phyloP scores from a whole-genome alignment of 2,329 filamentous ascomycete genomes.

The Davidsoniella australis region DNA sequence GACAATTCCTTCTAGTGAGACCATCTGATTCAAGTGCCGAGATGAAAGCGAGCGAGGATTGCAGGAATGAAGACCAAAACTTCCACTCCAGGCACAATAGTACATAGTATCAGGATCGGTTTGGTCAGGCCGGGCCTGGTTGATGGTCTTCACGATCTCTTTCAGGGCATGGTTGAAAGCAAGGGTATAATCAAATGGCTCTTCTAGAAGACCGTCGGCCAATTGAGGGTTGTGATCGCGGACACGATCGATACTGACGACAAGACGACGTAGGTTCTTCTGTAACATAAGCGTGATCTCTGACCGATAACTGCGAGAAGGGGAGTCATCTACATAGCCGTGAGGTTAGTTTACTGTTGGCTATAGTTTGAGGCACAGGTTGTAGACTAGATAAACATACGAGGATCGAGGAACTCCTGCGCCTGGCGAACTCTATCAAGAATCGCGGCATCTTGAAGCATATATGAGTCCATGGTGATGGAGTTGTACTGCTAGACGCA shows the following conservation, averaged over 20 bases:
- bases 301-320: constrained; percentile 60
- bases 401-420: constrained; percentile 86
- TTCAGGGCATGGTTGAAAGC: constrained; percentile 87
- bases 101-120: constrained; percentile 66
- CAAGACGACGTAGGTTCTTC: constrained; percentile 45
- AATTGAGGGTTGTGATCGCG: constrained; percentile 73
- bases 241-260: constrained; percentile 77
- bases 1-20: constrained; percentile 92
- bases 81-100: constrained; percentile 94
- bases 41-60: constrained; percentile 88
- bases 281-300: constrained; percentile 70
- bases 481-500: background rate
- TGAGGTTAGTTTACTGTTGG: background rate
- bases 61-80: constrained; percentile 86
- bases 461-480: constrained; percentile 48
- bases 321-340: constrained; percentile 28
- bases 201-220: constrained; percentile 58
- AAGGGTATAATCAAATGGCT: constrained; percentile 74
- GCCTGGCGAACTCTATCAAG: constrained; percentile 71
- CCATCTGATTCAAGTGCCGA: constrained; percentile 84
- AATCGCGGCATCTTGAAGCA: constrained; percentile 71
- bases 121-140: constrained; percentile 59
- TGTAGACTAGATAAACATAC: constrained; percentile 29
- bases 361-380: background rate
- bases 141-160: constrained; percentile 66